Conservation (phyloP, 1,284 basidiomycete species). For the Earliella scabrosa region DNA sequence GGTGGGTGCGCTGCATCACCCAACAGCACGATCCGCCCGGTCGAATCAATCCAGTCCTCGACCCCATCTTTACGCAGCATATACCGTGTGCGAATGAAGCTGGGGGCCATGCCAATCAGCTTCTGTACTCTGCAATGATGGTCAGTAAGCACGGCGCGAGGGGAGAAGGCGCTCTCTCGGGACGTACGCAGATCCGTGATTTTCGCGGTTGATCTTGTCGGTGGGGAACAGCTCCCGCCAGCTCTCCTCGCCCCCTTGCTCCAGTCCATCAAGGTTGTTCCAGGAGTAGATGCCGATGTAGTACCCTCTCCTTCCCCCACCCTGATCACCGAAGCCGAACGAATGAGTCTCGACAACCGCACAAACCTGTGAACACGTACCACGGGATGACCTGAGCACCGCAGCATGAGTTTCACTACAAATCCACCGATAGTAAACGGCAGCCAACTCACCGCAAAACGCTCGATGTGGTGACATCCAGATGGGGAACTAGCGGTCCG, state of each 20-base stretch:
- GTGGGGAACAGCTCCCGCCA: conserved; percentile 28
- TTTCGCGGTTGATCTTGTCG: conserved; percentile 14
- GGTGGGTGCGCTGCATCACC: conserved; percentile 55
- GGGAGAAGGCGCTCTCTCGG: too few relatives aligned
- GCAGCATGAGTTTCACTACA: conserved; percentile 7
- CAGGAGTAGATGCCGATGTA: conserved; percentile 28
- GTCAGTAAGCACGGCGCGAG: neutral
- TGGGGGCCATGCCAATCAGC: conserved; percentile 45
- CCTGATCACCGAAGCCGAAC: conserved; percentile 9
- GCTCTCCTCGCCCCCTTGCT: conserved; percentile 22
- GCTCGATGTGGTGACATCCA: conserved; percentile 30
- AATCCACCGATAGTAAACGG: neutral
- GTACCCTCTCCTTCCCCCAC: conserved; percentile 24
- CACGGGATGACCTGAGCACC: conserved; percentile 28
- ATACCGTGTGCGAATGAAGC: conserved; percentile 33
- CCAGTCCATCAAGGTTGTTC: conserved; percentile 17
- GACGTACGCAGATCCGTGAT: conserved; percentile 22
- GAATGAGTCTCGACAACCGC: neutral
- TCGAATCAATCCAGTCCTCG: conserved; percentile 60
- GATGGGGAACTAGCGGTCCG: conserved; percentile 28
- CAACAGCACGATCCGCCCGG: conserved; percentile 46
- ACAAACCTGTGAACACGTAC: conserved; percentile 16
- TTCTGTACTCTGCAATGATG: conserved; percentile 44
- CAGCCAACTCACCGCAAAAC: conserved; percentile 25
- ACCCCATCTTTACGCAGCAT: conserved; percentile 41